phyloP scores from a whole-genome alignment of 2,329 filamentous ascomycete genomes.

The Drechmeria coniospora region DNA sequence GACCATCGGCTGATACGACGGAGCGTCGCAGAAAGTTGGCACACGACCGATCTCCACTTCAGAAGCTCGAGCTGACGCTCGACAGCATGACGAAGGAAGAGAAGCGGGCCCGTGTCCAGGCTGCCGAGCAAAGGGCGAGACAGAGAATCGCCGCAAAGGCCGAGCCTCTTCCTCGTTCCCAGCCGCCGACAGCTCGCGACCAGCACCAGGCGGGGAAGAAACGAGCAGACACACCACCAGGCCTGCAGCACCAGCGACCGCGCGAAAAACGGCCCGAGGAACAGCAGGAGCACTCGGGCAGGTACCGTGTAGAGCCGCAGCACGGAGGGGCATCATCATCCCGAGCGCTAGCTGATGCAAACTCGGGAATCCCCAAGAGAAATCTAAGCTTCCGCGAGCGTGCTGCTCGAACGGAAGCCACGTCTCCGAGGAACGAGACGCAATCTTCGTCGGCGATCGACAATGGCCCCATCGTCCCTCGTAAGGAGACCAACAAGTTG shows the following conservation, averaged over 20 bases:
- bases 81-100: constrained; percentile 93
- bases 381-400: constrained; percentile 48
- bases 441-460: constrained; percentile 13
- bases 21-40: constrained; percentile 48
- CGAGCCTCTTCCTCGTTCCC: constrained; percentile 9
- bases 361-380: constrained; percentile 29
- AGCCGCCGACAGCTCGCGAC: constrained; percentile 9
- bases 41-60: constrained; percentile 74
- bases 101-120: constrained; percentile 69
- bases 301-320: constrained; percentile 8
- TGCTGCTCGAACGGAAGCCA: constrained; percentile 28
- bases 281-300: too few relatives aligned
- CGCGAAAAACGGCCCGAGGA: too few relatives aligned
- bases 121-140: constrained; percentile 60
- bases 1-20: constrained; percentile 21
- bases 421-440: constrained; percentile 14
- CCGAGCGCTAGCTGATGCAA: constrained; percentile 8
- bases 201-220: constrained; percentile 8
- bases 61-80: constrained; percentile 82
- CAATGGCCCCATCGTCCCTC: constrained; percentile 21
- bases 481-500: constrained; percentile 42
- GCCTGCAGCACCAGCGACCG: too few relatives aligned
- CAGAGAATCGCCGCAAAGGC: constrained; percentile 37
- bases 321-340: constrained; percentile 6
- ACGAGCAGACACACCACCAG: too few relatives aligned